Conservation (phyloP, 148 eudicot species). For the Nyssa sinensis region DNA sequence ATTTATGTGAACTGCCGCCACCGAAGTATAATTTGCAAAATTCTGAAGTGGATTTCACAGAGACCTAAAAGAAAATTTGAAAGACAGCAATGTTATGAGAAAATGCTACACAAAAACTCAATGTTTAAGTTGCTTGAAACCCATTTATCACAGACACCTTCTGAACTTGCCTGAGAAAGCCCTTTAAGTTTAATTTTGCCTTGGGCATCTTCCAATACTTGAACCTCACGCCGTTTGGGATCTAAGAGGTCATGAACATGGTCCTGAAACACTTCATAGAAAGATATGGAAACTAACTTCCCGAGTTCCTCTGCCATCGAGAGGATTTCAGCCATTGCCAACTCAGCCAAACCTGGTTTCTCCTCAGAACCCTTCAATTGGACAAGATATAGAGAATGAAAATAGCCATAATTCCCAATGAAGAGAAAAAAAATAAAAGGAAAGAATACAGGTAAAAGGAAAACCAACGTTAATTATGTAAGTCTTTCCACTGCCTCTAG, state of each 20-base stretch:
- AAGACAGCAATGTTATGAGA: not conserved
- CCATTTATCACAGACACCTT: not conserved
- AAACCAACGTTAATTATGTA: slow-evolving; percentile 62
- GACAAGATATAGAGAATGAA: not conserved
- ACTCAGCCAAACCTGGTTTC: slow-evolving; percentile 56
- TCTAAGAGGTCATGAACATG: slow-evolving; percentile 68
- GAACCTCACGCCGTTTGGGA: slow-evolving; percentile 52
- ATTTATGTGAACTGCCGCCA: slow-evolving; percentile 22
- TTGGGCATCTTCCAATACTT: slow-evolving; percentile 64
- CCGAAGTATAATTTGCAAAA: slow-evolving; percentile 43
- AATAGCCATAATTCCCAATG: not conserved
- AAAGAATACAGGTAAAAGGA: not conserved
- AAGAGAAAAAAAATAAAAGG: not conserved
- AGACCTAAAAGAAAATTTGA: slow-evolving; percentile 32
- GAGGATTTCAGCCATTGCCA: slow-evolving; percentile 54
- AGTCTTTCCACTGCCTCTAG: slow-evolving; percentile 88
- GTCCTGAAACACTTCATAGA: slow-evolving; percentile 72
- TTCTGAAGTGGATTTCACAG: slow-evolving; percentile 55
- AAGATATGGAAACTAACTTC: slow-evolving; percentile 51
- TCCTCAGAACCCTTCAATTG: slow-evolving; percentile 62
- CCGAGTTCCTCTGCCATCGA: slow-evolving; percentile 42
- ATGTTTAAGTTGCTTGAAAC: not conserved
- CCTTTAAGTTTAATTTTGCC: slow-evolving; percentile 82
- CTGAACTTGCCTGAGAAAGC: slow-evolving; percentile 66
- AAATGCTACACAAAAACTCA: not conserved